Evolutionary conservation across 2,329 filamentous ascomycete genomes (phyloP).

Genomic region (Hirsutella minnesotensis): DNA sequence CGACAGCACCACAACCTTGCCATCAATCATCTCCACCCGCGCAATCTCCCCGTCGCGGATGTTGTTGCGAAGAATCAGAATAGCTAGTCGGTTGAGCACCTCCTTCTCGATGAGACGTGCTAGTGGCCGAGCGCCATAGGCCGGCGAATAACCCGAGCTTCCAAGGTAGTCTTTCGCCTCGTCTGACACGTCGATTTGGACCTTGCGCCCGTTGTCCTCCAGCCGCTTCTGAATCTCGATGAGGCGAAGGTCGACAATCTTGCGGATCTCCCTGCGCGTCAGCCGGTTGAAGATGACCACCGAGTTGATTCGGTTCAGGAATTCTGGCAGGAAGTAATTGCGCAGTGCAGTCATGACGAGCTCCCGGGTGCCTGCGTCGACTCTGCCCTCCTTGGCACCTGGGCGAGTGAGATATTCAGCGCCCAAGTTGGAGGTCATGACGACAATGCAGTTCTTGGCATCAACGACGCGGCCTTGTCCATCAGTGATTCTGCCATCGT

Average conservation of each 20-base stretch:
- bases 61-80: slow-evolving; percentile 76
- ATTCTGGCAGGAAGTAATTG: slow-evolving; percentile 95
- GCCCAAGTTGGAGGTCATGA: slow-evolving; percentile 97
- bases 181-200: slow-evolving; percentile 68
- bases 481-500: slow-evolving; percentile 96
- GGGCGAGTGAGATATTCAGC: slow-evolving; percentile 85
- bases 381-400: slow-evolving; percentile 65
- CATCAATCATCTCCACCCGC: slow-evolving; percentile 64
- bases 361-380: slow-evolving; percentile 76
- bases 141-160: slow-evolving; percentile 82
- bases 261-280: slow-evolving; percentile 78
- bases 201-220: slow-evolving; percentile 71
- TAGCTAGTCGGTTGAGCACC: slow-evolving; percentile 84
- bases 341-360: slow-evolving; percentile 84
- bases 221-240: slow-evolving; percentile 85
- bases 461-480: slow-evolving; percentile 92
- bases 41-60: slow-evolving; percentile 81
- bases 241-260: slow-evolving; percentile 87
- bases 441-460: slow-evolving; percentile 95
- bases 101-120: slow-evolving; percentile 91
- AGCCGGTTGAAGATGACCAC: slow-evolving; percentile 98
- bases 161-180: slow-evolving; percentile 92
- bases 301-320: slow-evolving; percentile 94
- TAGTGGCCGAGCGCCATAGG: slow-evolving; percentile 84
- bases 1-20: slow-evolving; percentile 67